Evolutionary conservation across 169 alveolate genomes (phyloP), one percentile per base, ranked within the genome.

Genomic region (Cryptosporidium xiaoi): DNA sequence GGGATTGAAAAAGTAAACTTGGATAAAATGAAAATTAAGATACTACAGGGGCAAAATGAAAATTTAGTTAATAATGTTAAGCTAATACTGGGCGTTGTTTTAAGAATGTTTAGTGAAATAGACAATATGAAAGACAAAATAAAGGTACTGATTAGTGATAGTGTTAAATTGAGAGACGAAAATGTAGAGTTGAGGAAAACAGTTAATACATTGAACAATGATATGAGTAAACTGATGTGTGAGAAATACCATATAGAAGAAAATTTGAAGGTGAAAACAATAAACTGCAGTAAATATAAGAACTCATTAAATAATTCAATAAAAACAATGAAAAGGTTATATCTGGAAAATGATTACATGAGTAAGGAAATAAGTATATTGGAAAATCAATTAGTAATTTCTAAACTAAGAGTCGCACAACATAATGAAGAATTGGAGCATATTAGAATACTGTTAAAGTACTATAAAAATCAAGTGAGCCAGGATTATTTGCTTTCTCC

Each of bases 351-450:
- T 36, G 87, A 77, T 24, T 12, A 27, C 6, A 40, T 44, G 12
- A 77, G 31, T 60, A 77, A 62, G 29, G 87, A 77, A 60, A 60
- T 77, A 18, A 27, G 31, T 12, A 48, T 46, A 46, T 33, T 77
- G 13, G 87, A 77, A 77, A 77, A 77, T 60, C 87, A 77, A 60
- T 16, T 77, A 36, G 71, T 77, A 44, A 66, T 77, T n/a, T 77
- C 87, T 40, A 77, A 77, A 60, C 44, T 77, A 44, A 56, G 71
- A 40, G 87, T 77, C 16, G 87, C 87, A n/a, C 87, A 77, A 62
- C 64, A 77, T 46, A 77, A 77, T 77, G 87, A 77, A 40, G 87
- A 77, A 60, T 66, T 77, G 27, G 87, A 77, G 56, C 87, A 77
- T 20, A 77, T 77, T 33, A 65, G 87, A 56, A 77, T 71, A 16